Conservation (phyloP, 257 asterid genomes). For the Jaltomata sinuosa region DNA sequence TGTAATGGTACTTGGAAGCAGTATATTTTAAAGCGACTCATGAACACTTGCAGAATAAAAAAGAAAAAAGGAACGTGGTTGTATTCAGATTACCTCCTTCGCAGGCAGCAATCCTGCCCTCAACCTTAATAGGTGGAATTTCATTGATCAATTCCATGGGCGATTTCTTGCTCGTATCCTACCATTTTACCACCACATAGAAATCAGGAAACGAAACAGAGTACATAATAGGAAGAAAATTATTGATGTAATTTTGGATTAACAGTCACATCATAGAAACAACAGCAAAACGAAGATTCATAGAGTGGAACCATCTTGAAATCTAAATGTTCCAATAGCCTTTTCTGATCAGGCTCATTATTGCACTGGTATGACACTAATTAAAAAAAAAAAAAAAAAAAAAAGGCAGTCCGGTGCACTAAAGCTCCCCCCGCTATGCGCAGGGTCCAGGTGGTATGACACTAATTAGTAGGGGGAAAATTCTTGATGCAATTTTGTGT, state of each 20-base stretch:
- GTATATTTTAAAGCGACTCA: not conserved
- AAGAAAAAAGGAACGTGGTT: no score
- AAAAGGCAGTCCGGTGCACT: no score
- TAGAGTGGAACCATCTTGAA: not conserved
- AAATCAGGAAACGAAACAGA: not conserved
- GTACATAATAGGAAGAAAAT: not conserved
- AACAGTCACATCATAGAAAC: not conserved
- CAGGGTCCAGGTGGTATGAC: no score
- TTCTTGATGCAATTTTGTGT: not conserved
- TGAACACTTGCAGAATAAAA: not conserved
- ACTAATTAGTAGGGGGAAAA: not conserved
- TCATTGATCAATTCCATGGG: conserved; percentile 94
- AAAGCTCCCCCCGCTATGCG: no score
- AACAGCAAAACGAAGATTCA: not conserved
- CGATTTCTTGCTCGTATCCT: conserved; percentile 71
- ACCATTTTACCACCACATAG: not conserved
- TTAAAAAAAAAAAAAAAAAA: no score
- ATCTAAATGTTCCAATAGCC: not conserved
- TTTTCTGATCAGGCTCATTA: not conserved
- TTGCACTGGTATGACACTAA: not conserved
- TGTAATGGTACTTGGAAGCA: not conserved
- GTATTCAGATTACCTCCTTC: conserved; percentile 61
- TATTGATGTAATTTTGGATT: not conserved
- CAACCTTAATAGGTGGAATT: conserved; percentile 89
- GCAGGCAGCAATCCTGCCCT: conserved; percentile 68